A percentile compares a stretch with the other conserved stretches of the same genome.
phyloP scores from a whole-genome alignment of 768 basidiomycete genomes.

The Lyophyllum shimeji region DNA sequence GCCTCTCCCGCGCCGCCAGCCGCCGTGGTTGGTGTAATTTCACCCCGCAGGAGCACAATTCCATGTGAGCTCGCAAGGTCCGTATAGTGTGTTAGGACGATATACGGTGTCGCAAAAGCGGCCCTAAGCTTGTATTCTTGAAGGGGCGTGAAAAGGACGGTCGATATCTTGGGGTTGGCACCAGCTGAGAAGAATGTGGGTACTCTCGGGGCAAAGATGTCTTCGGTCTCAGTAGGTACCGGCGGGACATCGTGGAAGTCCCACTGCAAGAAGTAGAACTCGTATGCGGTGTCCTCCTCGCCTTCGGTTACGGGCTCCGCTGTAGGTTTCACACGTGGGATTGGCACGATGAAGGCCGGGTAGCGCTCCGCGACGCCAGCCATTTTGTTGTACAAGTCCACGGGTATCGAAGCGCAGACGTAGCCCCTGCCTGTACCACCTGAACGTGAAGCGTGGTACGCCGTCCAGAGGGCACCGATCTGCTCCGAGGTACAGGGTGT shows the following conservation, averaged over 20 bases:
- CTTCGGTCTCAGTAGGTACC: slow-evolving; percentile 45
- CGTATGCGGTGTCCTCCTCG: slow-evolving; percentile 52
- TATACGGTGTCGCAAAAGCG: slow-evolving; percentile 86
- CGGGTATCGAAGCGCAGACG: slow-evolving; percentile 80
- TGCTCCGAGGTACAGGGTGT: slow-evolving; percentile 71
- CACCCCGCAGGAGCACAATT: slow-evolving; percentile 85
- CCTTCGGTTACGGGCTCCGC: slow-evolving; percentile 20
- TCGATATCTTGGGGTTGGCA: slow-evolving; percentile 56
- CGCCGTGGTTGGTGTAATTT: slow-evolving; percentile 73
- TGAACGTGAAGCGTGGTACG: slow-evolving; percentile 83
- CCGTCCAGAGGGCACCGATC: slow-evolving; percentile 83
- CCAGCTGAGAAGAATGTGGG: slow-evolving; percentile 16
- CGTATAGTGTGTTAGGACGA: slow-evolving; percentile 90
- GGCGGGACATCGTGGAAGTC: slow-evolving; percentile 74
- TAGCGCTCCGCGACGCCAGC: slow-evolving; percentile 58
- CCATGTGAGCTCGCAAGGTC: slow-evolving; percentile 81
- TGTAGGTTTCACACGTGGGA: slow-evolving; percentile 51
- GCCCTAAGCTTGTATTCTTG: slow-evolving; percentile 88
- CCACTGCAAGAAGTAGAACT: slow-evolving; percentile 92
- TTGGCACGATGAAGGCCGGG: slow-evolving; percentile 79
- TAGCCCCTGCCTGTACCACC: slow-evolving; percentile 80
- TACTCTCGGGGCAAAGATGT: slow-evolving; percentile 43
- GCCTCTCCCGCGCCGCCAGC: slow-evolving; percentile 34
- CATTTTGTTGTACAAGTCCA: slow-evolving; percentile 75
- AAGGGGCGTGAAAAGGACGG: slow-evolving; percentile 89